phyloP scores from a whole-genome alignment of 257 asterid species.

The Solanum appendiculatum region DNA sequence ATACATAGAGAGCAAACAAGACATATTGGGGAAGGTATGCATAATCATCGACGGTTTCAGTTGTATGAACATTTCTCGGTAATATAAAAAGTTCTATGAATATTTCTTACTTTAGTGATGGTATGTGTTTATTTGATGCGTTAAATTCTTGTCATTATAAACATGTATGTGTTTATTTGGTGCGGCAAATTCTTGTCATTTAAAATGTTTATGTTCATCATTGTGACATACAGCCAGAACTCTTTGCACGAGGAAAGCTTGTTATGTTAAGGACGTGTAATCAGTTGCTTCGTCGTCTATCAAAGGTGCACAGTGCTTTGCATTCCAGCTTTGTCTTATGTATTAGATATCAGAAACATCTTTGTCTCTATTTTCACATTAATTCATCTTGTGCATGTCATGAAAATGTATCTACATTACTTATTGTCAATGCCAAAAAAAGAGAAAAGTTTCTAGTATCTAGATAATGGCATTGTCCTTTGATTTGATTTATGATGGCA shows the following conservation, averaged over 20 bases:
- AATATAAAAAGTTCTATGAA: background rate
- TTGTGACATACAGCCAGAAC: constrained; percentile 70
- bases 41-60: background rate
- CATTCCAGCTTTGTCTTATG: constrained; percentile 1
- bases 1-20: constrained; percentile 92
- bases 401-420: background rate
- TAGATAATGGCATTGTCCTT: background rate
- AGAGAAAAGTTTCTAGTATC: background rate
- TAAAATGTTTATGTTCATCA: background rate
- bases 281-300: constrained; percentile 96
- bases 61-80: background rate
- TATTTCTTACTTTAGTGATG: background rate
- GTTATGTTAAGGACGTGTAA: constrained; percentile 98
- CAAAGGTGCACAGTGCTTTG: constrained; percentile 50
- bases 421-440: background rate
- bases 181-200: background rate
- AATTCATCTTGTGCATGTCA: background rate
- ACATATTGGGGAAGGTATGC: constrained; percentile 83
- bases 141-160: too few relatives aligned
- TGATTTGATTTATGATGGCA: background rate
- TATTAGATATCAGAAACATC: background rate
- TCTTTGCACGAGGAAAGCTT: constrained; percentile 97
- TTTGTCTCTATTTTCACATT: background rate
- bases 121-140: background rate
- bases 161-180: background rate